These are phyloP conservation scores for Wallacemonas collosoma DNA, from an alignment of 208 protist genomes.

Conservation along the genomic window DNA sequence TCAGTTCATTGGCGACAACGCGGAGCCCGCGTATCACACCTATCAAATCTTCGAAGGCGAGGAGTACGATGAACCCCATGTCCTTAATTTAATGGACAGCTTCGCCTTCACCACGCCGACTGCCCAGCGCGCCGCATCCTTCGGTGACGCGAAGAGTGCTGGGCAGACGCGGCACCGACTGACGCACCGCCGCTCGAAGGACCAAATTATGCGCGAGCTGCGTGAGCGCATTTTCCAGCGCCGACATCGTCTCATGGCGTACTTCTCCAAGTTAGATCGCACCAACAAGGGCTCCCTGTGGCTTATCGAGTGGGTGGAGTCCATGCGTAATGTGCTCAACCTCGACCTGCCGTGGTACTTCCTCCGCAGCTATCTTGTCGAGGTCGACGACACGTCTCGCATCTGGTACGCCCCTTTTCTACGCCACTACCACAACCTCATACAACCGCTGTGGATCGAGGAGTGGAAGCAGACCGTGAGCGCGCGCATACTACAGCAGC, in stretches of 20 bases:
- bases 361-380: slow-evolving; percentile 77
- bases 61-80: slow-evolving; percentile 61
- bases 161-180: slow-evolving; percentile 24
- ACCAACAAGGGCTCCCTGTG: slow-evolving; percentile 90
- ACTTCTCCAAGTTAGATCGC: slow-evolving; percentile 87
- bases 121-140: slow-evolving; percentile 28
- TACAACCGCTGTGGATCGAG: slow-evolving; percentile 70
- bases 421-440: slow-evolving; percentile 68
- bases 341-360: slow-evolving; percentile 90
- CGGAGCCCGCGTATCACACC: slow-evolving; percentile 71
- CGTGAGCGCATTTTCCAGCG: slow-evolving; percentile 84
- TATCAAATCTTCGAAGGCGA: slow-evolving; percentile 77
- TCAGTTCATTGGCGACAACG: slow-evolving; percentile 75
- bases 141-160: slow-evolving; percentile 21
- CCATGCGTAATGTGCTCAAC: slow-evolving; percentile 86
- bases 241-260: slow-evolving; percentile 83
- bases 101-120: slow-evolving; percentile 41
- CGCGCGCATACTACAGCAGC: slow-evolving; percentile 71
- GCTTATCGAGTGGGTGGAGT: slow-evolving; percentile 92
- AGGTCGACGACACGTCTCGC: slow-evolving; percentile 65
- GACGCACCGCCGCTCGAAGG: slow-evolving; percentile 60
- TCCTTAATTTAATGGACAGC: slow-evolving; percentile 58
- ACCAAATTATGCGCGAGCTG: slow-evolving; percentile 83
- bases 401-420: slow-evolving; percentile 83
- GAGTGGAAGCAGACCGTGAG: slow-evolving; percentile 70